phyloP scores from a whole-genome alignment of 495 filamentous ascomycete genomes.

The Penicillium atrosanguineum region DNA sequence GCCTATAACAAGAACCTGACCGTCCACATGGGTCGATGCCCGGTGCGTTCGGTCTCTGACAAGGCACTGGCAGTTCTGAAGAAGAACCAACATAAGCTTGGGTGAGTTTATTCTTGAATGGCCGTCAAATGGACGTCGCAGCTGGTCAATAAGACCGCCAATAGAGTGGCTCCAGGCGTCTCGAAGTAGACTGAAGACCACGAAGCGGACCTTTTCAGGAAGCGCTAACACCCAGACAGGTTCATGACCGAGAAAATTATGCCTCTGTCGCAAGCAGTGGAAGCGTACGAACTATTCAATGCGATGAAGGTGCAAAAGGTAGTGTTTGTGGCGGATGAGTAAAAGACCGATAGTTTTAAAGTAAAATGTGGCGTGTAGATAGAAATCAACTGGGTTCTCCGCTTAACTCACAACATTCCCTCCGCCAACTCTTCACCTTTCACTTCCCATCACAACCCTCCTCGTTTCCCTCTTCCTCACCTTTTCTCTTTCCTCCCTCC shows the following conservation, averaged over 20 bases:
- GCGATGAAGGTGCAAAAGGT: constrained; percentile 90
- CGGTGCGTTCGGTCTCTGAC: constrained; percentile 79
- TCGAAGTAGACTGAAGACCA: not conserved
- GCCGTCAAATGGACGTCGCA: not conserved
- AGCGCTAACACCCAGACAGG: constrained; percentile 37
- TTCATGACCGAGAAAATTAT: constrained; percentile 96
- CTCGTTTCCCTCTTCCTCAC: constrained; percentile 15
- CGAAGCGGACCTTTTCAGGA: not conserved
- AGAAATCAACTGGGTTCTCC: constrained; percentile 17
- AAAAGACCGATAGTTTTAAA: constrained; percentile 1
- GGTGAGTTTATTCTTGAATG: constrained; percentile 52
- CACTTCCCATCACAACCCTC: constrained; percentile 16
- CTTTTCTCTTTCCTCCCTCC: constrained; percentile 20
- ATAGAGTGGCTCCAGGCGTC: not conserved
- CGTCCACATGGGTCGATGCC: constrained; percentile 93
- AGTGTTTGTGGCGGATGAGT: constrained; percentile 56
- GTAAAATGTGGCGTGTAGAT: not conserved
- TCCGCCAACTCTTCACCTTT: constrained; percentile 28
- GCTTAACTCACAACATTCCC: constrained; percentile 25
- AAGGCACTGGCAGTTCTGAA: constrained; percentile 75
- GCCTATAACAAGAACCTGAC: constrained; percentile 88
- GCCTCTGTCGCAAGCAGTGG: constrained; percentile 77
- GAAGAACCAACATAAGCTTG: constrained; percentile 76
- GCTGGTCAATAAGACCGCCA: not conserved
- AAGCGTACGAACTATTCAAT: constrained; percentile 90